phyloP scores from a whole-genome alignment of 257 asterid species.

The Agastache rugosa region DNA sequence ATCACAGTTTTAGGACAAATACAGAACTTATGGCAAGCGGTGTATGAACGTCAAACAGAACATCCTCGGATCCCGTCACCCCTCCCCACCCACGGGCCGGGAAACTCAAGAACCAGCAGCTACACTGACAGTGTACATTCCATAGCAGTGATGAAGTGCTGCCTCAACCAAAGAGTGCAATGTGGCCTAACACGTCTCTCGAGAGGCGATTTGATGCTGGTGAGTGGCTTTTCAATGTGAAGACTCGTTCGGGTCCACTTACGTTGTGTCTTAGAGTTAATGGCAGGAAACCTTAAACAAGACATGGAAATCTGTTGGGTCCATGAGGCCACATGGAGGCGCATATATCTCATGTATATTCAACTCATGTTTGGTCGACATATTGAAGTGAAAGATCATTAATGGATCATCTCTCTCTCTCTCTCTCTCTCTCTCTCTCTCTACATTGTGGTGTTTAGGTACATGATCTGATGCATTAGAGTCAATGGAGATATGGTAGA shows the following conservation, averaged over 20 bases:
- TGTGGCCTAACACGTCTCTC: conserved; percentile 1
- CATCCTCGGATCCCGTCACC: conserved; percentile 4
- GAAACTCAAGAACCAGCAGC: conserved; percentile 25
- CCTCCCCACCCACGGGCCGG: conserved; percentile 11
- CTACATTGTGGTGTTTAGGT: conserved; percentile 16
- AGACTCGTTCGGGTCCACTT: conserved; percentile 31
- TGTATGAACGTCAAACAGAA: conserved; percentile 45
- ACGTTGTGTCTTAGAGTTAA: conserved; percentile 40
- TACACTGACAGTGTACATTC: conserved; percentile 9
- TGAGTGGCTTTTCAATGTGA: conserved; percentile 29
- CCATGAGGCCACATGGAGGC: conserved; percentile 26
- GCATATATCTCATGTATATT: conserved; percentile 31
- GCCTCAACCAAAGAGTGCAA: conserved; percentile 31
- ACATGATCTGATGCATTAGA: neutral
- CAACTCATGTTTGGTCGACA: conserved; percentile 24
- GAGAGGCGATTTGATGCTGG: conserved; percentile 20
- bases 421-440: neutral
- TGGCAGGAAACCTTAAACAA: conserved; percentile 40
- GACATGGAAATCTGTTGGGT: conserved; percentile 22
- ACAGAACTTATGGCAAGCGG: conserved; percentile 68
- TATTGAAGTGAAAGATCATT: conserved; percentile 27
- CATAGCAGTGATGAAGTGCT: neutral
- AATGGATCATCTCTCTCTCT: conserved; percentile 5
- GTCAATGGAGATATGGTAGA: conserved; percentile 16
- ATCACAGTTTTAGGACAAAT: conserved; percentile 43